Conservation (phyloP, 352 stramenopile species). For the Labyrinthula sp. region DNA sequence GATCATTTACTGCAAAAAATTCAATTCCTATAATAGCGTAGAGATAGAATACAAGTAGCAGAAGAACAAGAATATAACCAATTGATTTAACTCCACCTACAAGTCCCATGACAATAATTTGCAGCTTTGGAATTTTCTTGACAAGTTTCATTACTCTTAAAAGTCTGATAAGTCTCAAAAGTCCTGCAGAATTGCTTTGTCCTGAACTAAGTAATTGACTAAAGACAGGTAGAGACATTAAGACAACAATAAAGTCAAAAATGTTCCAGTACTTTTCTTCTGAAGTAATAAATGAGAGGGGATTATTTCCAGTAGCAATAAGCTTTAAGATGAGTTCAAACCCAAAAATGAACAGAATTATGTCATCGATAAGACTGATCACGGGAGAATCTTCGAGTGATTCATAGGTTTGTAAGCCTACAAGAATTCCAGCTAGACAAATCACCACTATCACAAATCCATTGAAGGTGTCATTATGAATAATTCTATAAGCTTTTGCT, state of each 20-base stretch:
- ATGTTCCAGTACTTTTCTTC: conserved; percentile 29
- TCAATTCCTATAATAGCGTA: conserved; percentile 66
- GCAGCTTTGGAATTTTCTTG: conserved; percentile 52
- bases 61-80: conserved; percentile 58
- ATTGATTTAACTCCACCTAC: conserved; percentile 59
- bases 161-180: conserved; percentile 52
- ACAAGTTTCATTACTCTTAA: conserved; percentile 61
- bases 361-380: conserved; percentile 40
- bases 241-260: conserved; percentile 47
- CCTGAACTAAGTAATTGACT: too few relatives aligned
- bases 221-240: conserved; percentile 44
- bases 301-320: conserved; percentile 45
- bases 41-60: conserved; percentile 65
- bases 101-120: conserved; percentile 61
- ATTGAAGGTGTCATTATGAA: conserved; percentile 20
- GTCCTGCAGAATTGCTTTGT: conserved; percentile 45
- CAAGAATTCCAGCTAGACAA: conserved; percentile 29
- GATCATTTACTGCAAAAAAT: conserved; percentile 57
- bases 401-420: conserved; percentile 29
- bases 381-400: conserved; percentile 11
- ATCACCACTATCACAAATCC: conserved; percentile 29
- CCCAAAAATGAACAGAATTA: conserved; percentile 53
- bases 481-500: too few relatives aligned
- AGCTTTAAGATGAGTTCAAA: conserved; percentile 50
- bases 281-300: conserved; percentile 44